Conservation (phyloP, 2,329 filamentous ascomycete species). For the Teratosphaeria viscida region DNA sequence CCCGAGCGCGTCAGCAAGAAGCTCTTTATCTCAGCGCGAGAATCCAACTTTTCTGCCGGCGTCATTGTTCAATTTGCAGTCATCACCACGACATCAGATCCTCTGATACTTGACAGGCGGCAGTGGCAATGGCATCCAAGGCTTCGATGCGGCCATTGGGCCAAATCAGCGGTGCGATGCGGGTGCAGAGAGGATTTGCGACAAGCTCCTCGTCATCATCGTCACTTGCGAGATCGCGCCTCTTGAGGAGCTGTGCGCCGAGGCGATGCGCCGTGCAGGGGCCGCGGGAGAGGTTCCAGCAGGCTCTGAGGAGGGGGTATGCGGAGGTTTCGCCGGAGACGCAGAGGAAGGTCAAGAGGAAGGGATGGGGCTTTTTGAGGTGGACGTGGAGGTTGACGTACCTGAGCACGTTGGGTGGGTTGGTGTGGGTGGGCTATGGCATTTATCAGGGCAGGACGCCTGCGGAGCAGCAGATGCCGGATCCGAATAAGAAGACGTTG, state of each 20-base stretch:
- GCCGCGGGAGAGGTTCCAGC: slow-evolving; percentile 4
- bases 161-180: slow-evolving; percentile 14
- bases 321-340: slow-evolving; percentile 19
- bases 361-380: slow-evolving; percentile 57
- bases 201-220: background rate
- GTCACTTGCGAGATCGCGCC: background rate
- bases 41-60: slow-evolving; percentile 1
- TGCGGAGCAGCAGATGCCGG: slow-evolving; percentile 63
- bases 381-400: slow-evolving; percentile 80
- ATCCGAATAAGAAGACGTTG: slow-evolving; percentile 90
- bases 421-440: slow-evolving; percentile 65
- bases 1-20: background rate
- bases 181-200: slow-evolving; percentile 11
- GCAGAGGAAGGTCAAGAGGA: slow-evolving; percentile 34
- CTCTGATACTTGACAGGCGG: slow-evolving; percentile 1
- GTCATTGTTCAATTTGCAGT: slow-evolving; percentile 3
- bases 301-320: slow-evolving; percentile 22
- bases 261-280: slow-evolving; percentile 3
- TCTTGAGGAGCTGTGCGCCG: slow-evolving; percentile 7
- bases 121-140: slow-evolving; percentile 17
- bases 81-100: no score
- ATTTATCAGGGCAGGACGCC: slow-evolving; percentile 79
- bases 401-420: slow-evolving; percentile 57
- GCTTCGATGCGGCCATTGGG: slow-evolving; percentile 16
- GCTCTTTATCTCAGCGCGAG: slow-evolving; percentile 1